Conservation (phyloP, 768 basidiomycete species). For the Ramaria sp. region DNA sequence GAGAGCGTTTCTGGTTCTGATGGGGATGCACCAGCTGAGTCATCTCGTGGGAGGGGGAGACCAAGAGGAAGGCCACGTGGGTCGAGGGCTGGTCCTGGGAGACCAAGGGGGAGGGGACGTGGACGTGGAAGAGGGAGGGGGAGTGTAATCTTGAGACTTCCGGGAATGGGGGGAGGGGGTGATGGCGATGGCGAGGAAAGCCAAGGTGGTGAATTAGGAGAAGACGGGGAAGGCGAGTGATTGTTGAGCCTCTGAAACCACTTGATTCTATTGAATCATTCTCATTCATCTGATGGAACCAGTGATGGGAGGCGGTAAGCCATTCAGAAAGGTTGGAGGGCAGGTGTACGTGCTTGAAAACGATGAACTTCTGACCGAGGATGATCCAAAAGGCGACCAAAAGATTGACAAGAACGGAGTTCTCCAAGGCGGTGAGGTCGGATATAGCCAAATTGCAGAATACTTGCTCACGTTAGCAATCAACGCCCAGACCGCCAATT, state of each 20-base stretch:
- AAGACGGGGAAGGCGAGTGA: constrained; percentile 15
- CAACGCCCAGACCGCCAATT: constrained; percentile 59
- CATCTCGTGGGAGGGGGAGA: constrained; percentile 24
- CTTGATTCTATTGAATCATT: neutral
- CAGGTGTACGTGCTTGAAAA: constrained; percentile 70
- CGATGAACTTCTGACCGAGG: constrained; percentile 79
- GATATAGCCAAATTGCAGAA: neutral
- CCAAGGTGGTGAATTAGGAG: constrained; percentile 18
- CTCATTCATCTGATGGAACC: neutral
- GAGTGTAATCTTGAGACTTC: constrained; percentile 18
- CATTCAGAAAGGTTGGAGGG: constrained; percentile 66
- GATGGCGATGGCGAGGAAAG: constrained; percentile 19
- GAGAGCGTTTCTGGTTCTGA: constrained; percentile 12
- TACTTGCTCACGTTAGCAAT: neutral
- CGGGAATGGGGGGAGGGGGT: constrained; percentile 23
- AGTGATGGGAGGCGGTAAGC: constrained; percentile 40
- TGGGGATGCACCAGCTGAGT: constrained; percentile 11
- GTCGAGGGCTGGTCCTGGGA: constrained; percentile 14
- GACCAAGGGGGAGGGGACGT: constrained; percentile 18
- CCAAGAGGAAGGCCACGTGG: constrained; percentile 30
- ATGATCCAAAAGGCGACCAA: constrained; percentile 79
- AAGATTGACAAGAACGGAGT: constrained; percentile 86
- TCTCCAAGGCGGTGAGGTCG: constrained; percentile 64
- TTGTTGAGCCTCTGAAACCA: neutral
- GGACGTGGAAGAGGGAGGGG: constrained; percentile 31